Conservation (phyloP, 1,139 yeast species). For the Casaregolazyma lundiana region DNA sequence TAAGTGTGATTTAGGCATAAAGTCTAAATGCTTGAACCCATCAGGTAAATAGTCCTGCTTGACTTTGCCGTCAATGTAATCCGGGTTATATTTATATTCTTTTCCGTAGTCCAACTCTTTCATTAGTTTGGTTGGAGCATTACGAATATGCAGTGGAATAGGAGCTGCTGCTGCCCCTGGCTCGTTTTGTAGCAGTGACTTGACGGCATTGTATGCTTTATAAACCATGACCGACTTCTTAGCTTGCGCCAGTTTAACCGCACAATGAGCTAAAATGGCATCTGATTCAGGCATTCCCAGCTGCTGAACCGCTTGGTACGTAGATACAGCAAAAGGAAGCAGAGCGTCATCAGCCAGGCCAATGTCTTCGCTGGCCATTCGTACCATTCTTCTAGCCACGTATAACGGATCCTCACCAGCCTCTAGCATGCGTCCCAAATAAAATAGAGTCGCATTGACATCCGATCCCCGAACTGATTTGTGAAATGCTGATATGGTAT, state of each 20-base stretch:
- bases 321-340: slow-evolving; percentile 79
- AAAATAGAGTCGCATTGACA: slow-evolving; percentile 84
- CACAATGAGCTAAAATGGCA: slow-evolving; percentile 83
- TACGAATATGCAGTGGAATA: slow-evolving; percentile 61
- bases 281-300: slow-evolving; percentile 98
- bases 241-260: slow-evolving; percentile 80
- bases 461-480: slow-evolving; percentile 85
- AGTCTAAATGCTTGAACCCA: slow-evolving; percentile 26
- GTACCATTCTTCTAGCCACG: slow-evolving; percentile 85
- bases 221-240: slow-evolving; percentile 82
- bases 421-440: slow-evolving; percentile 76
- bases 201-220: slow-evolving; percentile 68
- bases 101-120: slow-evolving; percentile 79
- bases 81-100: slow-evolving; percentile 85
- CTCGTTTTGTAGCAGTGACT: slow-evolving; percentile 50
- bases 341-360: slow-evolving; percentile 80
- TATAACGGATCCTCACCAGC: slow-evolving; percentile 95
- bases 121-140: slow-evolving; percentile 93
- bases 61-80: slow-evolving; percentile 65
- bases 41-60: slow-evolving; percentile 49
- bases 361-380: slow-evolving; percentile 88
- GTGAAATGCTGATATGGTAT: slow-evolving; percentile 90
- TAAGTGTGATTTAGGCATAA: slow-evolving; percentile 42
- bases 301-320: slow-evolving; percentile 82
- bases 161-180: slow-evolving; percentile 52